Base-by-base conservation (phyloP, 805 yeast genomes). In the Starmerella davenportii region DNA sequence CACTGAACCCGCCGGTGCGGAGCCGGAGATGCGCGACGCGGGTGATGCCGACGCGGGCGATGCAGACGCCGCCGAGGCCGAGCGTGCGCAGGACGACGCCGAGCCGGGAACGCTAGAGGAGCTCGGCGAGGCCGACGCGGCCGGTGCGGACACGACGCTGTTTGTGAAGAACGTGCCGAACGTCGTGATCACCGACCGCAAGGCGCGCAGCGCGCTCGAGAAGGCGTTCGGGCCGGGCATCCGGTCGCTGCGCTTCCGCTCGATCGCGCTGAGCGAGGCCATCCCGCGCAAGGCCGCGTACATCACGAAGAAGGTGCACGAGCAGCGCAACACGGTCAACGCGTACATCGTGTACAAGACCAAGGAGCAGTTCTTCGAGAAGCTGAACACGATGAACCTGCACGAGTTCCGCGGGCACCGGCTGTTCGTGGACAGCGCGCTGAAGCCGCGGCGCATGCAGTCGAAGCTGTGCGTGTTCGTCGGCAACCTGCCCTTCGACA, bases 401-500 rank as follows among this genome's bases (percentile, higher is more conserved):
- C 53, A 63, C 4, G 63, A 77, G 11, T 79, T 81, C 54, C 65
- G 68, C 40, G 70, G 69, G 36, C 74, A 74, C 55, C 98, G 90
- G 57, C 51, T 90, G 34, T 70, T 95, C 53, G 87, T 87, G 11
- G 98, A 90, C 56, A 84, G 84, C 42, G 79, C 85, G n/a, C 70
- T 92, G 0, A 93, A 84, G 56, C 96, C 98, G 17, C 65, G 82
- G 1, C 72, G 76, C 45, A 84, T 79, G 51, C 94, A 82, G 50
- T 75, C 77, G 57, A 78, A 75, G 53, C 69, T 84, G 41, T 75
- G 87, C 18, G 71, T 90, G 19, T 90, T 90, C 54, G 82, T 90
- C 17, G 99, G 99, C 21, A 87, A 90, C 57, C 64, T 90, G 44
- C 93, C 82, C 54, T 90, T 90, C 54, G 94, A 82, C 56, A 93